phyloP scores from a whole-genome alignment of 2,329 filamentous ascomycete species.

The Drechslerella coelobrocha region DNA sequence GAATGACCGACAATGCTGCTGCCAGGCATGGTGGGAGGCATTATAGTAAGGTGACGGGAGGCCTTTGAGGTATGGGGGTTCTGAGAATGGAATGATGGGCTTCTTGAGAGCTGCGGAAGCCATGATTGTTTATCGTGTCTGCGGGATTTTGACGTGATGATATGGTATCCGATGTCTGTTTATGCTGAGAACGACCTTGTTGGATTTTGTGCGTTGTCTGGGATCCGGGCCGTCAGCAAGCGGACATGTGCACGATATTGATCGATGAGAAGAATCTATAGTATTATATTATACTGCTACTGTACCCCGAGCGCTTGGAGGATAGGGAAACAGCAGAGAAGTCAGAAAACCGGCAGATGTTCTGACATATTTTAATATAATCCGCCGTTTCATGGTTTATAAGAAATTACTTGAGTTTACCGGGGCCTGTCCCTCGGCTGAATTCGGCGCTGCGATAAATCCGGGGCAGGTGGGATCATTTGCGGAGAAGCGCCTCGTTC shows the following conservation, averaged over 20 bases:
- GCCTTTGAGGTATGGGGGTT: constrained; percentile 74
- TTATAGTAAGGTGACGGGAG: constrained; percentile 76
- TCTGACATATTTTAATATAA: neutral
- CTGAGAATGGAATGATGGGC: constrained; percentile 70
- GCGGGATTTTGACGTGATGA: neutral
- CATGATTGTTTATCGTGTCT: constrained; percentile 15
- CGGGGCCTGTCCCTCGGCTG: constrained; percentile 23
- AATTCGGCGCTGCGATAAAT: constrained; percentile 15
- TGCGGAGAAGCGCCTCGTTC: too few relatives aligned
- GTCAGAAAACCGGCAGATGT: neutral
- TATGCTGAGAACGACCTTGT: constrained; percentile 17
- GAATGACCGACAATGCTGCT: constrained; percentile 72
- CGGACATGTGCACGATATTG: neutral
- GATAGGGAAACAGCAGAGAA: neutral
- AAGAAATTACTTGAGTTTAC: too few relatives aligned
- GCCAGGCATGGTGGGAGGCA: constrained; percentile 70
- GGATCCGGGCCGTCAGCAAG: neutral
- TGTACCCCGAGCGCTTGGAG: neutral
- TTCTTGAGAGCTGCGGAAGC: constrained; percentile 35
- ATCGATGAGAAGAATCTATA: constrained; percentile 1
- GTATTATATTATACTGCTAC: neutral
- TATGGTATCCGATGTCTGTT: neutral
- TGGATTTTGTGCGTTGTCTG: constrained; percentile 45
- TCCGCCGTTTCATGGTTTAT: neutral
- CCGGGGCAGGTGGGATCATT: neutral